phyloP scores from a whole-genome alignment of 2,329 filamentous ascomycete species.

The Aspergillus felis region DNA sequence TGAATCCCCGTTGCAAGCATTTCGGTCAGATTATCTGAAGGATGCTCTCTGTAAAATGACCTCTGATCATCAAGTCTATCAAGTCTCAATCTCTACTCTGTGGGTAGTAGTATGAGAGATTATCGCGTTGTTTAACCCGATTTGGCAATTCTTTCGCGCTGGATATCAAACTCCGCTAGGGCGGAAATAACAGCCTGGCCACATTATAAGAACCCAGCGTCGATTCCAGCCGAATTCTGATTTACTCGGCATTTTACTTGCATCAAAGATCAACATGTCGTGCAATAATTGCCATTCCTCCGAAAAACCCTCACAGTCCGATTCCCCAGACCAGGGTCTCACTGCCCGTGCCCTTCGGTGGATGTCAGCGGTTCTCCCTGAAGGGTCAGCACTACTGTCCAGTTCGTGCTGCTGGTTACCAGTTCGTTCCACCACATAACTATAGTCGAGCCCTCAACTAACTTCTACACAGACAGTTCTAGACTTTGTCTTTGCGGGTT shows the following conservation, averaged over 20 bases:
- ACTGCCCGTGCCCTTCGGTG: neutral
- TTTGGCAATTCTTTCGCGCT: neutral
- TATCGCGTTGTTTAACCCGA: neutral
- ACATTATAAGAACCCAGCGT: neutral
- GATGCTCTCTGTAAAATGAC: too few relatives aligned
- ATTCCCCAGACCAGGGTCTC: neutral
- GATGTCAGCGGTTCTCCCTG: slow-evolving; percentile 7
- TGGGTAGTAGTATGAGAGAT: neutral
- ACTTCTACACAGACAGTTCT: slow-evolving; percentile 8
- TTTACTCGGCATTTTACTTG: neutral
- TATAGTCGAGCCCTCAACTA: neutral
- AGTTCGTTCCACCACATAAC: neutral
- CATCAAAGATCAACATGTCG: neutral
- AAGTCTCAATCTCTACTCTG: too few relatives aligned
- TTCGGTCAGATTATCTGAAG: too few relatives aligned
- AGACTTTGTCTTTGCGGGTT: slow-evolving; percentile 15
- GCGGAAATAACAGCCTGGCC: neutral
- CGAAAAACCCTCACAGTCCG: neutral
- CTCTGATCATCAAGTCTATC: too few relatives aligned
- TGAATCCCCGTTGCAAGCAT: too few relatives aligned
- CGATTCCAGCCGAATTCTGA: too few relatives aligned
- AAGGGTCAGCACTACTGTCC: slow-evolving; percentile 14
- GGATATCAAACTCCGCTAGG: neutral
- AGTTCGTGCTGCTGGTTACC: slow-evolving; percentile 14
- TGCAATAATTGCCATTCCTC: neutral